Base-by-base conservation (phyloP, 257 asterid species). In the Perilla frutescens region DNA sequence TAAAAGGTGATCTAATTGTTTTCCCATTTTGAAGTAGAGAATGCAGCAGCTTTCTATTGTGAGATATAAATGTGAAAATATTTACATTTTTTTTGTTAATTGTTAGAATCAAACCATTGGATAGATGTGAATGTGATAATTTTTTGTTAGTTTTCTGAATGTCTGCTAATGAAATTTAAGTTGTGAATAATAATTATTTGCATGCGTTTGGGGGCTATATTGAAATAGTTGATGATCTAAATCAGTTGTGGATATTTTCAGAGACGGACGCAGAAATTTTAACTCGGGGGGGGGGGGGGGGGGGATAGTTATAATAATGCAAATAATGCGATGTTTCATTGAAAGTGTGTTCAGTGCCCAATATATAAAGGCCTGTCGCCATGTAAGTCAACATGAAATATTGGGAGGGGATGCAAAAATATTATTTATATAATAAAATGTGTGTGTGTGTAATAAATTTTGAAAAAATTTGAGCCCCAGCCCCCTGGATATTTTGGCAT, bases 41-140 rank as follows among this genome's bases (percentile, higher is more conserved):
- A 31, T 62, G 68, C 32, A 70, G 67, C 15, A 70, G 41, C 53
- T 68, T 34, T 4, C 44, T 55, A 31, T 50, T 63, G 66, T 48
- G 69, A 37, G 34, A 62, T 5, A 10, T 62, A 26, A 12, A 41
- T 40, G 34, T 64, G 49, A 32, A 49, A 48, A 26, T 15, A 20
- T 9, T 36, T 76, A 43, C 11, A 13, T 20, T 62, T 12, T 7
- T 64, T 61, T 70, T 34, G 14, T 31, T 55, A 49, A 26, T 9
- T 32, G 9, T 43, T 49, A 20, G 73, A 7, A 34, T 63, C 41
- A 8, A 68, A 6, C 63, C 56, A 15, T 37, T 58, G 45, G 4
- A 14, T 43, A 41, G 31, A 11, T 49, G 48, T 68, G 14, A 26
- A 20, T 59, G 39, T 76, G 26, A 20, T 20, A 20, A 20, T 45